Base-by-base conservation (phyloP, 257 asterid genomes). In the Ophiorrhiza pumila region DNA sequence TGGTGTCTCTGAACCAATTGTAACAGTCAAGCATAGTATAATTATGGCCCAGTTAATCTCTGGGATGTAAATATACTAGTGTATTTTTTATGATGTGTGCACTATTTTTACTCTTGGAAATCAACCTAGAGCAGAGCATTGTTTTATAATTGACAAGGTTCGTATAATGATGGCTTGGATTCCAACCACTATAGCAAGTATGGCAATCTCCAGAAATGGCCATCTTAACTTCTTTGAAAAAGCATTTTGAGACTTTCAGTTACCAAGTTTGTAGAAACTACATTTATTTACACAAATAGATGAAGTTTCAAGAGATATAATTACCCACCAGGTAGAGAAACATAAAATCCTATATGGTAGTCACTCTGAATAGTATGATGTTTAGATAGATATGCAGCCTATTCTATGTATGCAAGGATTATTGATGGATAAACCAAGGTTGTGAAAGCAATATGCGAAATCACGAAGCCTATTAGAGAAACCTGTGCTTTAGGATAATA, bases 91-190 rank as follows among this genome's bases (percentile, higher is more conserved):
- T 0, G 96, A 92, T 0, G 98, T 92, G 82, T 92, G 95, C 43
- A 92, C 86, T 56, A 90, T 81, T 81, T 82, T 92, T 80, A 92
- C 94, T 70, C 85, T 80, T 1, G 96, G 98, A 68, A 92, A 92
- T 86, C 98, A 92, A 23, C 96, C 96, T 11, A 90, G 81, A 69
- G 95, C 87, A 10, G 96, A 85, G 85, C 97, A 92, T 80, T 92
- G 97, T 76, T 88, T 92, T 68, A 91, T 91, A 76, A 91, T 91
- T 0, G 97, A 91, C 76, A 91, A 91, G 0, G 96, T 90, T 82
- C 95, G 96, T 0, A 96, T 91, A 56, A 91, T 91, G 59, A 91
- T 85, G 62, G 97, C 96, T 79, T 91, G 97, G 84, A 96, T 92
- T 74, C 97, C 97, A 5, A 92, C 97, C 13, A 90, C 96, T 9